Evolutionary conservation across 805 yeast genomes (phyloP).

Genomic region (Spathaspora hagerdaliae): DNA sequence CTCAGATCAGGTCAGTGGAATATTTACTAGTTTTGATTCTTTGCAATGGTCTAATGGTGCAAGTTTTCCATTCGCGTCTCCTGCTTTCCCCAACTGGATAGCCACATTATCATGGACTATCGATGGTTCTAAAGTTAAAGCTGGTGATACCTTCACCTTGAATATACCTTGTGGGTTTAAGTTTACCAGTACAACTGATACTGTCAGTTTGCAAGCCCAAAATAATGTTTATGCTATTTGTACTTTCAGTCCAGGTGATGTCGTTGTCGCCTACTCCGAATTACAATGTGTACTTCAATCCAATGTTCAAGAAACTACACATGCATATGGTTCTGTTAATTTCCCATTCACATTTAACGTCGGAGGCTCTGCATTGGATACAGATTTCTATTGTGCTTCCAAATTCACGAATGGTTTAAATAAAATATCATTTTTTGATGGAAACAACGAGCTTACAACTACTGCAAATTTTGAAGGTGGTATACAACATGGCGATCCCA

Average conservation of each 20-base stretch:
- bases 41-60: constrained; percentile 4
- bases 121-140: no score
- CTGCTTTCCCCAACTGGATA: no score
- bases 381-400: constrained; percentile 11
- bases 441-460: constrained; percentile 9
- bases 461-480: constrained; percentile 8
- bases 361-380: constrained; percentile 10
- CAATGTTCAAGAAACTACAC: constrained; percentile 2
- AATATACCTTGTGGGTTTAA: constrained; percentile 27
- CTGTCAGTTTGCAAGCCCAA: constrained; percentile 13
- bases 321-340: constrained; percentile 9
- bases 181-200: constrained; percentile 12
- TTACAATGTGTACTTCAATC: constrained; percentile 4
- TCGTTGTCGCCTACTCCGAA: constrained; percentile 12
- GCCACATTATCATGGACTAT: no score
- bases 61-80: no score
- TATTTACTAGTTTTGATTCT: no score
- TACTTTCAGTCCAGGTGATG: constrained; percentile 14
- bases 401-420: constrained; percentile 11
- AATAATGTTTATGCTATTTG: constrained; percentile 14
- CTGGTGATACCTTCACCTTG: no score
- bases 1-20: no score
- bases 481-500: neutral
- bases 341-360: constrained; percentile 15
- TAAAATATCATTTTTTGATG: constrained; percentile 14